Evolutionary conservation across 139 green algal species (phyloP), one percentile per base, ranked within the genome.

Genomic region (Ettlia oleoabundans): DNA sequence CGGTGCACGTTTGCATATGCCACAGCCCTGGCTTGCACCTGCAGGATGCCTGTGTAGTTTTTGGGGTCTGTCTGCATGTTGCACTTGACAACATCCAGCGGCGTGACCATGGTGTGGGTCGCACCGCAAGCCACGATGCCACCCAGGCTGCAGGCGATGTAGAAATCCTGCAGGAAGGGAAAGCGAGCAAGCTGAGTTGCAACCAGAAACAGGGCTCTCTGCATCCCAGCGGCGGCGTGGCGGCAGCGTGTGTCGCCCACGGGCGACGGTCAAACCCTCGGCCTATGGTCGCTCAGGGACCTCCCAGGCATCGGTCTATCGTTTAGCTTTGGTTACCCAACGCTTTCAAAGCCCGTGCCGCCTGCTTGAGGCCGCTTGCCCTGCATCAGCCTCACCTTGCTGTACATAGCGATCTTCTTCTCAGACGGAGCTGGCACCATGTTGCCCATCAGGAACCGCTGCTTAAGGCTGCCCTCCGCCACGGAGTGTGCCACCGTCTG

Each of bases 71-170:
- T 95, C 84, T 93, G 88, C 88, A 97, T 96, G 89, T 98, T 98
- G 88, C 95, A 98, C 92, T 98, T 98, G 52, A 98, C 95, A 2
- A 98, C 95, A 70, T 98, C 94, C 82, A 98, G 88, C 2, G 95
- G 95, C 1, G 94, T 98, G n/a, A 98, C 92, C 15, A 86, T 84
- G 26, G 90, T 93, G 84, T 92, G 89, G n/a, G 90, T 92, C 22
- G 88, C 62, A 32, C 85, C 89, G 78, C 87, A 94, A 24, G 76
- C 85, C 62, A 94, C 85, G 24, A 94, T 87, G 70, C 92, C 92
- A 47, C 94, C 94, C 21, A 95, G 75, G 19, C 90, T 91, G 84
- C 94, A 98, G 3, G 93, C 91, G 41, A 82, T 81, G 80, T 97
- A 98, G 75, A 90, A 97, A 80, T 97, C 89, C 84, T 88, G 84